Base-by-base conservation (phyloP, 345 rosid species). In the Citrus mangshanensis region DNA sequence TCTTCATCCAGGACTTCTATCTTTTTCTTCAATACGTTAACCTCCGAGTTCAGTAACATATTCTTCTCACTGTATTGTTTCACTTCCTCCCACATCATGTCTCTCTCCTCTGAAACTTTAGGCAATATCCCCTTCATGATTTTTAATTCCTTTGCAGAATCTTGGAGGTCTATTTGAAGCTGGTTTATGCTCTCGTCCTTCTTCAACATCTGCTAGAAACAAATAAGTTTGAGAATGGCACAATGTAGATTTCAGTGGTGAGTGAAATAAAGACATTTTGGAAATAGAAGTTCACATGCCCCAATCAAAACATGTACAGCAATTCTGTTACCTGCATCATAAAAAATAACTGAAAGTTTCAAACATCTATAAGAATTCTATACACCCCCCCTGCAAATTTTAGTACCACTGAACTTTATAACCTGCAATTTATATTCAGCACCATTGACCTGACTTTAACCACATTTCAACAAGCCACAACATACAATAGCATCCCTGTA, bases 11-110 rank as follows among this genome's bases (percentile, higher is more conserved):
- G 83, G 65, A 79, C 79, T 66, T 94, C 97, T 27, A 93, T 82
- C 84, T 87, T 91, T 82, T 83, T 93, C 85, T 87, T 97, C 82
- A 94, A 81, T 28, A 64, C 25, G 34, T 85, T 86, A 34, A 89
- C 87, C 89, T 97, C 97, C 1, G 91, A 88, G 84, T 87, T 91
- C 86, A 97, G 40, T 5, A 93, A 83, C 98, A 94, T 97, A 88
- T 90, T 94, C 80, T 86, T 85, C 89, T 96, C 99, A 54, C 87
- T 87, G 82, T 86, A 84, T n/a, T 90, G 89, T 82, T 90, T 93
- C 70, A 89, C 90, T 79, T 96, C 89, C 71, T 91, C 90, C 98
- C 98, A 96, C 82, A 93, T 86, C 85, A 85, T 35, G 79, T 93
- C 98, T 81, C 99, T 94, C 83, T 97, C 97, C 59, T 87, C 77